Evolutionary conservation across 2,329 filamentous ascomycete species (phyloP), one percentile per base, ranked within the genome.

Genomic region (Aspergillus persii): DNA sequence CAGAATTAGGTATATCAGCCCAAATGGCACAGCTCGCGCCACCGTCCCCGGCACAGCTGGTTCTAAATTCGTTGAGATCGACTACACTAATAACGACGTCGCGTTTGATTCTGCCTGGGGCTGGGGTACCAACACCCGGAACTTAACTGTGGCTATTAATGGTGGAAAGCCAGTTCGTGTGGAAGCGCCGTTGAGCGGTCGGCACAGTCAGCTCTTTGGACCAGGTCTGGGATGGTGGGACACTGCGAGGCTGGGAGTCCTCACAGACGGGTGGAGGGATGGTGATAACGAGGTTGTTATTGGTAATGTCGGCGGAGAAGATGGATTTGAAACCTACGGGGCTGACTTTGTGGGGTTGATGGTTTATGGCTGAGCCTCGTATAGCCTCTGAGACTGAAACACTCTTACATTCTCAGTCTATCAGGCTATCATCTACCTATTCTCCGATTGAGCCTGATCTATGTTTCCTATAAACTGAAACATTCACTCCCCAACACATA

Each of bases 81-180:
- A 83, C 64, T 83, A 78, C 50, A 80, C 83, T 68, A 84, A 84
- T 69, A 83, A 84, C 61, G 81, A 83, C 8, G 73, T 82, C 9
- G 74, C 77, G 0, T 75, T 81, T 15, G 68, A 67, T 1, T 75
- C 71, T 0, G 71, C 78, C 0, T 83, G 80, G 71, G 75, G 64
- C 0, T 76, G 68, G 61, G 81, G 79, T 0, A 74, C 77, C 0
- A 84, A 83, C 62, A 78, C 81, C 0, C 70, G 81, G 0, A 84
- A 84, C 56, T 74, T 83, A 66, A 82, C 81, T 0, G 68, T 84
- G 12, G 66, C 74, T 0, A 74, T 84, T n/a, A 84, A 84, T 29
- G 76, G 72, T 1, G 71, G 68, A 0, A 56, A 64, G 0, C 69
- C 74, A 0, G 80, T 81, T 64, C 69, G 81, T 0, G 79, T 82